Percentiles rank a stretch among this genome's conserved stretches.
These are phyloP conservation scores for Lophiostoma macrostomum DNA, from an alignment of 495 filamentous ascomycete genomes.

Conservation along the genomic window DNA sequence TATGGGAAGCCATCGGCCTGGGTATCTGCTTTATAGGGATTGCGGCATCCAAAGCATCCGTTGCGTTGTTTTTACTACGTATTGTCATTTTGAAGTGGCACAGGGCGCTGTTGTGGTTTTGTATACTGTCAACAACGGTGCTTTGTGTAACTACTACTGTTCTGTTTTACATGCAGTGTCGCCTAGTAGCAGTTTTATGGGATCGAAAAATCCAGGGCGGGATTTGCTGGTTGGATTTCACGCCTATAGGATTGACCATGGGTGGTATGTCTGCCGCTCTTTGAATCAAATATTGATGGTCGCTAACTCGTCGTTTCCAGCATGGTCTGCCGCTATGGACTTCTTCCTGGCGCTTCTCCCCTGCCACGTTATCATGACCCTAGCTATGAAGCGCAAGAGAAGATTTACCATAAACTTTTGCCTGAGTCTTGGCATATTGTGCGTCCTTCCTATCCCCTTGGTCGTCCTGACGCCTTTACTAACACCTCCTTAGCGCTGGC, in stretches of 20 bases:
- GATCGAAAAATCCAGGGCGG: constrained; percentile 15
- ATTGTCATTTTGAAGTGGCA: constrained; percentile 14
- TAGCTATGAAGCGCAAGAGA: constrained; percentile 23
- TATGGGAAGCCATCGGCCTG: constrained; percentile 22
- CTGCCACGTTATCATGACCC: constrained; percentile 11
- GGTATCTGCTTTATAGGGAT: constrained; percentile 21
- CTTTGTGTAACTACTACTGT: constrained; percentile 11
- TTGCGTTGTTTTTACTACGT: constrained; percentile 17
- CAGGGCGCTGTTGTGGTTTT: constrained; percentile 16
- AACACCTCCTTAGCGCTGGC: constrained; percentile 2
- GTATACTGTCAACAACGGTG: constrained; percentile 14
- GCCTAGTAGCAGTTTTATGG: constrained; percentile 12
- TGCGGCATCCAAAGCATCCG: constrained; percentile 13
- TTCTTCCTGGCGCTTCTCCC: constrained; percentile 19
- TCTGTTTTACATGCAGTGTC: constrained; percentile 14
- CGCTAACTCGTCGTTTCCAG: constrained; percentile 5
- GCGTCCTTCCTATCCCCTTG: not conserved
- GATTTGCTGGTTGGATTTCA: constrained; percentile 21
- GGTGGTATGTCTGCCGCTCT: not conserved
- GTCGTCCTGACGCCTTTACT: not conserved
- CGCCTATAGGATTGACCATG: constrained; percentile 12
- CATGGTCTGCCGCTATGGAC: constrained; percentile 22
- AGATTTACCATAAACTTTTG: constrained; percentile 15
- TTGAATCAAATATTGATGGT: too few species aligned
- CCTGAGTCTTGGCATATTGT: constrained; percentile 16